Evolutionary conservation across 2,329 filamentous ascomycete species (phyloP).

Genomic region (Phaeosphaeria sp.): DNA sequence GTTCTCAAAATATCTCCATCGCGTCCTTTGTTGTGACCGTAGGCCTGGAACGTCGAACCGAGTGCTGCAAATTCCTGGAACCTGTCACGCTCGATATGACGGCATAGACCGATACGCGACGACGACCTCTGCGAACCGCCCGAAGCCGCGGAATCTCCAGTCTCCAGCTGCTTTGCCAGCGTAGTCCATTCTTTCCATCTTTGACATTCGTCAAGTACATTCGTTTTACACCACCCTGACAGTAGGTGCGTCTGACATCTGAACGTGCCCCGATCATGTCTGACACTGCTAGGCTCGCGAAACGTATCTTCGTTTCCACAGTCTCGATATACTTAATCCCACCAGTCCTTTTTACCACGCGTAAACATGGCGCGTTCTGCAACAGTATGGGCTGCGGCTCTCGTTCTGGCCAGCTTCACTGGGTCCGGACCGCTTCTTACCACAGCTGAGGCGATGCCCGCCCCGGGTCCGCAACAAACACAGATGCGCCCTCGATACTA

Average conservation of each 20-base stretch:
- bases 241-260: conserved; percentile 27
- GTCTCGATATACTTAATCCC: conserved; percentile 34
- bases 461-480: conserved; percentile 46
- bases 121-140: conserved; percentile 32
- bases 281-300: conserved; percentile 23
- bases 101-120: conserved; percentile 37
- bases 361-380: conserved; percentile 53
- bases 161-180: conserved; percentile 45
- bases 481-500: conserved; percentile 53
- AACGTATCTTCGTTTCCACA: conserved; percentile 23
- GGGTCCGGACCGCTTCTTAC: conserved; percentile 55
- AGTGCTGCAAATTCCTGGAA: conserved; percentile 25
- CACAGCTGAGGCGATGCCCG: conserved; percentile 58
- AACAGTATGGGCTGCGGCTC: conserved; percentile 55
- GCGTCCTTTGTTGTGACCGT: conserved; percentile 16
- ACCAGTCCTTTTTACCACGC: conserved; percentile 35
- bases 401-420: conserved; percentile 53
- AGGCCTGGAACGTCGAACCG: conserved; percentile 26
- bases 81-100: conserved; percentile 41
- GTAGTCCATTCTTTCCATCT: conserved; percentile 48
- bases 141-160: conserved; percentile 29
- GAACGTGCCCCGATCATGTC: conserved; percentile 10
- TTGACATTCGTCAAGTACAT: conserved; percentile 59
- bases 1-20: conserved; percentile 2
- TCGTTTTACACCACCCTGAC: conserved; percentile 56